phyloP scores from a whole-genome alignment of 108 stramenopile genomes.

The Fistulifera pelliculosa region DNA sequence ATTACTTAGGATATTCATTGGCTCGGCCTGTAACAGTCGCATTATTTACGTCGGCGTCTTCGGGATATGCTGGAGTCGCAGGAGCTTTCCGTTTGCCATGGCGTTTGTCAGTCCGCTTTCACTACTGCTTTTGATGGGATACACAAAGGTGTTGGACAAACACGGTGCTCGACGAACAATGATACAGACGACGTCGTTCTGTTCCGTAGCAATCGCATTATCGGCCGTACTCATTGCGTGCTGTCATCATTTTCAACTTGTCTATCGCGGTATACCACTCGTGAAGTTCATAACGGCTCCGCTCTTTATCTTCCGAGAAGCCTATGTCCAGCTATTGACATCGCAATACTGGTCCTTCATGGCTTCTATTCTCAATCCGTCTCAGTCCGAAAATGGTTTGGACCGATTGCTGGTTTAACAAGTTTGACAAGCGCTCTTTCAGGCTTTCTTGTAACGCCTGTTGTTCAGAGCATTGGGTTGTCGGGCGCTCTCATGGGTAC shows the following conservation, averaged over 20 bases:
- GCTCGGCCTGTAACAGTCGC: constrained; percentile 65
- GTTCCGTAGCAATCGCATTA: constrained; percentile 28
- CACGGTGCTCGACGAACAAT: constrained; percentile 59
- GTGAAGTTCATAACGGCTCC: constrained; percentile 46
- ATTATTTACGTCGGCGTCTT: constrained; percentile 61
- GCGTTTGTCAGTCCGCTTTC: constrained; percentile 58
- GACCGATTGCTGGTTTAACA: constrained; percentile 69
- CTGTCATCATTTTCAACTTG: no score
- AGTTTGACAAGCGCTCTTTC: constrained; percentile 54
- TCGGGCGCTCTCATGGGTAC: constrained; percentile 50
- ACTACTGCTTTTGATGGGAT: constrained; percentile 41
- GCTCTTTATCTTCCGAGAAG: constrained; percentile 70
- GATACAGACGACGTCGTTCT: constrained; percentile 35
- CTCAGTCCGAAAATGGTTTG: constrained; percentile 67
- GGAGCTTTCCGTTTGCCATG: constrained; percentile 66
- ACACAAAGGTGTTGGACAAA: constrained; percentile 41
- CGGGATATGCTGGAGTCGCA: constrained; percentile 42
- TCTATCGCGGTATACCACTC: constrained; percentile 26
- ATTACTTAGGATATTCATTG: constrained; percentile 68
- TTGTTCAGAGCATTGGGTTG: constrained; percentile 38
- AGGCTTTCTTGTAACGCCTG: constrained; percentile 41
- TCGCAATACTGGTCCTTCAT: constrained; percentile 79
- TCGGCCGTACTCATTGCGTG: constrained; percentile 21
- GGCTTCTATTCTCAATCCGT: constrained; percentile 59
- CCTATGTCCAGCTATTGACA: constrained; percentile 69